Base-by-base conservation (phyloP, 2,329 filamentous ascomycete species). In the Ceratocystis destructans region DNA sequence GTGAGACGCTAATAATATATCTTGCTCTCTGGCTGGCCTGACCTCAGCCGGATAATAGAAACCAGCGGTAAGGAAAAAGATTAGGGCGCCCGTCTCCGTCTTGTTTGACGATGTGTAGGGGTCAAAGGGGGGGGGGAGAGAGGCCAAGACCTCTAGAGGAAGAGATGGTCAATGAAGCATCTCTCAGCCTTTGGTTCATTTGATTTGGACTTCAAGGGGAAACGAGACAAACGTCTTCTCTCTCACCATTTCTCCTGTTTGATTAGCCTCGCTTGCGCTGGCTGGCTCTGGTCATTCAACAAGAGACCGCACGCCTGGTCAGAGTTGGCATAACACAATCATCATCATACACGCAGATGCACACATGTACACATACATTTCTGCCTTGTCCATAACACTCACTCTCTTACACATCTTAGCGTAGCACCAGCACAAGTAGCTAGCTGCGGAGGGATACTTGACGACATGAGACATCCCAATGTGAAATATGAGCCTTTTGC, bases 1-100 rank as follows among this genome's bases (percentile, higher is more conserved):
- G 31, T 57, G 53, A 57, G 53, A 57, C 53, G 53, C 53, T 57
- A 57, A 57, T 57, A 57, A 57, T 57, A 57, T 57, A 10, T 57
- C 53, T 57, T n/a, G 37, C 37, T 15, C 10, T 41, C 10, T 41
- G 37, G 10, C 37, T 41, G 37, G 37, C 37, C 37, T 41, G 37
- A 41, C 37, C 10, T 41, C 5, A 7, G 28, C 53, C 15, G 15
- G 53, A 25, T 1, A 28, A 57, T 17, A 33, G 12, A 61, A 57
- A 57, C 53, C 53, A 57, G 22, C 53, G 53, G 53, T 57, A 57
- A 33, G 28, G 48, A 15, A 22, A 20, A 17, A 22, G 2, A 33
- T 10, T 57, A 10, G 22, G 53, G 53, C 50, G 12, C 31, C 22
- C 50, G 8, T 22, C 25, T 55, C 50, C 50, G 8, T 22, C 25